These are phyloP conservation scores for Kwoniella dendrophila DNA, from an alignment of 768 basidiomycete genomes.

Conservation along the genomic window DNA sequence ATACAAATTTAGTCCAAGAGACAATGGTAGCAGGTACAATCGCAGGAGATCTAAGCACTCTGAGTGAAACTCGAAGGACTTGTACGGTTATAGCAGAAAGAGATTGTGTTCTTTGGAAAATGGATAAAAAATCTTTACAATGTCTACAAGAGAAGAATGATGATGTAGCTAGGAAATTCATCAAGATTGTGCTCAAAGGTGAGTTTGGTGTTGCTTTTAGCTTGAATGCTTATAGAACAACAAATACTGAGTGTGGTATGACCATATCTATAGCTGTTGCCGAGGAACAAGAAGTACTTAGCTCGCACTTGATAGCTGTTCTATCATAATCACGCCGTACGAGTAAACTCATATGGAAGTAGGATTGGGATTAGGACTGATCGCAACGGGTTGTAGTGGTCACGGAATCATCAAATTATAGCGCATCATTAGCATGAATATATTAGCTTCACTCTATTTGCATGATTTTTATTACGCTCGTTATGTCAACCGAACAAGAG, in stretches of 20 bases:
- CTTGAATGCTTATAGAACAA: not conserved
- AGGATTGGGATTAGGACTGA: too few species aligned
- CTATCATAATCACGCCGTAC: slow-evolving; percentile 30
- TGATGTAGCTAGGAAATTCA: slow-evolving; percentile 48
- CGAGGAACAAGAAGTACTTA: slow-evolving; percentile 44
- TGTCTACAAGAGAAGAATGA: slow-evolving; percentile 71
- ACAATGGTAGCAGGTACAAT: slow-evolving; percentile 92
- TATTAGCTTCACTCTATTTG: too few species aligned
- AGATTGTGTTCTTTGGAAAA: slow-evolving; percentile 76
- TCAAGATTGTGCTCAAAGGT: slow-evolving; percentile 55
- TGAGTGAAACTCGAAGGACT: slow-evolving; percentile 78
- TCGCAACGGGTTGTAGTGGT: too few species aligned
- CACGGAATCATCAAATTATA: too few species aligned
- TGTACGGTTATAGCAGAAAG: slow-evolving; percentile 82
- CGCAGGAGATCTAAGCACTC: slow-evolving; percentile 84
- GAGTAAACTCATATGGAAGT: not conserved
- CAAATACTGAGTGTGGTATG: not conserved
- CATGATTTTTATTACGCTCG: too few species aligned
- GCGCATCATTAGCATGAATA: too few species aligned
- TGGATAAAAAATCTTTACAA: slow-evolving; percentile 65
- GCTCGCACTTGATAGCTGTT: slow-evolving; percentile 45
- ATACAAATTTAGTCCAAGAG: slow-evolving; percentile 71
- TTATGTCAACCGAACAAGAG: too few species aligned
- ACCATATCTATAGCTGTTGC: slow-evolving; percentile 40
- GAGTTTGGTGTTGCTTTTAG: slow-evolving; percentile 19